Evolutionary conservation across 371 early-diverging fungal species (phyloP), one percentile per base, ranked within the genome.

Genomic region (Mortierella sp.): DNA sequence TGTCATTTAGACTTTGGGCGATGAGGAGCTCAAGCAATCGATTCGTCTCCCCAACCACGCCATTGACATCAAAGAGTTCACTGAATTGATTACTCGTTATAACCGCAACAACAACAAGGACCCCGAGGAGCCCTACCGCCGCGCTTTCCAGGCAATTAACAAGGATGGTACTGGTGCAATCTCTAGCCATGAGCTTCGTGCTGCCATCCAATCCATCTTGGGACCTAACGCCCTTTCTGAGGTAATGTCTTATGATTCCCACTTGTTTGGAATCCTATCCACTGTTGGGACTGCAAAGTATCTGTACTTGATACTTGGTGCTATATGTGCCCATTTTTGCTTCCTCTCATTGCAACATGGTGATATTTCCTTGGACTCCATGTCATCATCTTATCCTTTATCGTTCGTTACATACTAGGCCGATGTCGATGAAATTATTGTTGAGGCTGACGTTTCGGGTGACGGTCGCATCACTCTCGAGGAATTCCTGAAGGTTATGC

Each of bases 401-500:
- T 35, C 35, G 35, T 5, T 35, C 35, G 35, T 35, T 6, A 35
- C 35, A 5, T 8, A 45, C 14, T 68, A 78, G 78, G 73, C 69
- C 20, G 78, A 78, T 63, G 62, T 78, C 45, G 74, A 78, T 51
- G 78, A 78, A 63, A 73, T 78, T 37, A 66, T 78, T 26, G 47
- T 11, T 12, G 78, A 78, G 60, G 78, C 66, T 9, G 78, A 78
- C 26, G 78, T 78, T 39, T 78, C 78, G 9, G 78, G 78, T 22
- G 78, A 73, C 30, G 78, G 78, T 14, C 74, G 78, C 22, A 73
- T 78, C 55, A 73, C 70, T 6, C 57, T 78, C 14, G 78, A 78
- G 57, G 78, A 78, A 64, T 78, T 78, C 62, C 62, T 78, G 59
- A 78, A 78, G 52, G 70, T 78, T 28, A 78, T 78, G 78, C 78